Conservation (phyloP, 352 stramenopile species). For the Halophytophthora batemanensis region DNA sequence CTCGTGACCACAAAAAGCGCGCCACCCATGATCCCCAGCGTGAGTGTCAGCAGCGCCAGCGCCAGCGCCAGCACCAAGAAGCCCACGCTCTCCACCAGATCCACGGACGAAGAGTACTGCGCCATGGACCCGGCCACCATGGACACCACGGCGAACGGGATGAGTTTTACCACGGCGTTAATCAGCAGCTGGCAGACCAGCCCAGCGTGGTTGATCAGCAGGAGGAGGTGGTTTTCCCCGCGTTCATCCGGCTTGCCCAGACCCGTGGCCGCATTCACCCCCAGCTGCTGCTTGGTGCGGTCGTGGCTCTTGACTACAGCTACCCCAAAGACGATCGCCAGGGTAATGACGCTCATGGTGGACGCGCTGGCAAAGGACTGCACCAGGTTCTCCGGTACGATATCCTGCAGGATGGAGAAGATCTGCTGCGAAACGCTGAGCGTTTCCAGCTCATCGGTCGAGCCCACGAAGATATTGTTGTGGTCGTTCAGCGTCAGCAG, state of each 20-base stretch:
- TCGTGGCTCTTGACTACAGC: slow-evolving; percentile 55
- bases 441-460: slow-evolving; percentile 17
- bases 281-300: slow-evolving; percentile 16
- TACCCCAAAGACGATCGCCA: slow-evolving; percentile 68
- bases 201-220: slow-evolving; percentile 62
- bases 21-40: slow-evolving; percentile 46
- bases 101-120: slow-evolving; percentile 37
- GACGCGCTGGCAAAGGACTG: slow-evolving; percentile 43
- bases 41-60: slow-evolving; percentile 40
- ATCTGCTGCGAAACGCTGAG: slow-evolving; percentile 66
- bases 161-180: slow-evolving; percentile 59
- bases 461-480: slow-evolving; percentile 33
- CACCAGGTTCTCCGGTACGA: slow-evolving; percentile 72
- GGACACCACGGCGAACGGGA: slow-evolving; percentile 68
- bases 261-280: slow-evolving; percentile 4
- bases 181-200: slow-evolving; percentile 69
- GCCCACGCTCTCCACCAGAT: slow-evolving; percentile 46
- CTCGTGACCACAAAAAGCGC: slow-evolving; percentile 56
- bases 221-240: slow-evolving; percentile 55
- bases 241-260: slow-evolving; percentile 20
- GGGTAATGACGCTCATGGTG: slow-evolving; percentile 67
- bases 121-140: slow-evolving; percentile 69
- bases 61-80: slow-evolving; percentile 48
- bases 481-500: slow-evolving; percentile 55
- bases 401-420: slow-evolving; percentile 53